Evolutionary conservation across 345 rosid species (phyloP).

Genomic region (Eucalyptus cloeziana): DNA sequence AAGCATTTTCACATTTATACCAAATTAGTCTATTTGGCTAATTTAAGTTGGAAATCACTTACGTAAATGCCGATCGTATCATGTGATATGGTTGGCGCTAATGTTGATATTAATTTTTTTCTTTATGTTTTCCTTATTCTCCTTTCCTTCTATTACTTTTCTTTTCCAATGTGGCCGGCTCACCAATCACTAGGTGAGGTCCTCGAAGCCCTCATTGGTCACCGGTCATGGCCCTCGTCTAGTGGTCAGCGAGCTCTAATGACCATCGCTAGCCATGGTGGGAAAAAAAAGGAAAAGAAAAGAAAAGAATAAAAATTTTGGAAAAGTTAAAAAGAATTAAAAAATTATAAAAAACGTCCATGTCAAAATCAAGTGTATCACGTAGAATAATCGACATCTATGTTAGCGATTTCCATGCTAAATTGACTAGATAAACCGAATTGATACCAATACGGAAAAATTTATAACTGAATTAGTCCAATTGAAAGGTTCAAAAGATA

Average conservation of each 20-base stretch:
- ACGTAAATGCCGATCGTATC: fast-evolving
- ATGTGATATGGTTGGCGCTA: fast-evolving
- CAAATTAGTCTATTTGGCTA: too few species aligned
- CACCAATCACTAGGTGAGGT: too few species aligned
- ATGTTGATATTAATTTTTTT: too few species aligned
- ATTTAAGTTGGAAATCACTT: too few species aligned
- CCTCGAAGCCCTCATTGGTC: too few species aligned
- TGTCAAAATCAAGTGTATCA: background rate
- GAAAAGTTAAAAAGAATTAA: background rate
- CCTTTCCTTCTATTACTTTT: background rate
- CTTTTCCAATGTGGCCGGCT: background rate
- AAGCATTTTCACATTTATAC: background rate
- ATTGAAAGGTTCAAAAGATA: too few species aligned
- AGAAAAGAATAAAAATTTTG: background rate
- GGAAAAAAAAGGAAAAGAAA: too few species aligned
- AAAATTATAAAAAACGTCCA: too few species aligned
- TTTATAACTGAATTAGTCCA: too few species aligned
- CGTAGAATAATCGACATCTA: background rate
- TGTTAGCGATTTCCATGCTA: too few species aligned
- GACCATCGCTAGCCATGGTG: background rate
- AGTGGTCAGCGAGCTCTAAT: fast-evolving
- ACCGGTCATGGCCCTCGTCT: background rate
- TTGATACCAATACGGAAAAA: fast-evolving
- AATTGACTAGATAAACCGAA: too few species aligned
- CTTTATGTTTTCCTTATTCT: background rate